A percentile compares a stretch with the other conserved stretches of the same genome.
Evolutionary conservation across 1,284 basidiomycete species (phyloP).

Genomic region (Waitea zeae): DNA sequence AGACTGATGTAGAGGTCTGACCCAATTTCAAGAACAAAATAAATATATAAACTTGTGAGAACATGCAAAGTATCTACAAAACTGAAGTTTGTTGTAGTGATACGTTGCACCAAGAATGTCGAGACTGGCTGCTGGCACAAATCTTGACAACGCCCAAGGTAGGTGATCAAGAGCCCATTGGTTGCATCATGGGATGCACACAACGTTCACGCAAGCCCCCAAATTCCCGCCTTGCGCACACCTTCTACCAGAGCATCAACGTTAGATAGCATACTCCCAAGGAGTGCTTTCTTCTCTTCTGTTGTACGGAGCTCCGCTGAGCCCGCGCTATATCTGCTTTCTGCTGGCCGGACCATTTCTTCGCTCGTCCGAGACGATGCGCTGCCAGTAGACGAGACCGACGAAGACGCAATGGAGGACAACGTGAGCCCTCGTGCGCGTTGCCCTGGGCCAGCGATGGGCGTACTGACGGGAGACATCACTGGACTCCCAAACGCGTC

Average conservation of each 20-base stretch:
- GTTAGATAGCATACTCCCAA: slow-evolving; percentile 72
- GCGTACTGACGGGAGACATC: neutral
- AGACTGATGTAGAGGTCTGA: too few species aligned
- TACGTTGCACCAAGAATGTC: too few species aligned
- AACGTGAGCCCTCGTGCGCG: neutral
- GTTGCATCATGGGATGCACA: too few species aligned
- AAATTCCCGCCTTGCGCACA: slow-evolving; percentile 68
- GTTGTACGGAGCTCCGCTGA: slow-evolving; percentile 35
- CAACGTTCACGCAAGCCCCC: too few species aligned
- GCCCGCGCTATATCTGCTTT: slow-evolving; percentile 7
- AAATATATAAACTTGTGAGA: too few species aligned
- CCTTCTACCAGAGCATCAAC: slow-evolving; percentile 78
- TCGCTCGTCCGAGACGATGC: neutral
- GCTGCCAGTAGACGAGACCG: too few species aligned
- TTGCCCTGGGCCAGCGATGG: neutral
- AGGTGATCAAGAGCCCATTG: too few species aligned
- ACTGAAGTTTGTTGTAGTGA: too few species aligned
- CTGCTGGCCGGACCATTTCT: slow-evolving; percentile 5
- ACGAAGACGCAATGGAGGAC: neutral
- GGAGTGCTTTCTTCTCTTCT: slow-evolving; percentile 70
- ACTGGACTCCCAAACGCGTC: neutral
- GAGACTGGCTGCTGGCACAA: too few species aligned
- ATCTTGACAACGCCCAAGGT: too few species aligned
- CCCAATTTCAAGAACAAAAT: too few species aligned
- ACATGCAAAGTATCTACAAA: too few species aligned